Percentiles rank a stretch among this genome's conserved stretches.
These are phyloP conservation scores for Jamesozyma rosinii DNA, from an alignment of 805 yeast species.

Conservation along the genomic window DNA sequence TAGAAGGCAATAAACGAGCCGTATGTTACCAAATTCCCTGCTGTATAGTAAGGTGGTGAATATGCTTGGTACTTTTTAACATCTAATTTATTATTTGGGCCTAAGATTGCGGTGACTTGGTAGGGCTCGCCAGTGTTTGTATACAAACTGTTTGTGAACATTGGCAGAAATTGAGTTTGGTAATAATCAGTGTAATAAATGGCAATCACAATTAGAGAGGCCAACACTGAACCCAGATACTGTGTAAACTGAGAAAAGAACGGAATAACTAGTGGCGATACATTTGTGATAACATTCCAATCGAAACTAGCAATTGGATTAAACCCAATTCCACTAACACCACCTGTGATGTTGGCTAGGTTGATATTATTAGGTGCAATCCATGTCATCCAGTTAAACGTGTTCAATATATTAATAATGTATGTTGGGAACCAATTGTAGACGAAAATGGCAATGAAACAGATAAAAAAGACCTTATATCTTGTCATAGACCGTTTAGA, in stretches of 20 bases:
- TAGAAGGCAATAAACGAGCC: conserved; percentile 50
- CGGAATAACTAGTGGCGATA: conserved; percentile 37
- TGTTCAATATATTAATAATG: conserved; percentile 35
- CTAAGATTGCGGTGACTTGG: conserved; percentile 39
- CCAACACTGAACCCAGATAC: conserved; percentile 30
- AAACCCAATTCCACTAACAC: conserved; percentile 38
- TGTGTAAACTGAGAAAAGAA: conserved; percentile 31
- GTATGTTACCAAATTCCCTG: conserved; percentile 50
- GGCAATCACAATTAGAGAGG: conserved; percentile 30
- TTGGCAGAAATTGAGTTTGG: conserved; percentile 34
- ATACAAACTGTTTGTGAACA: conserved; percentile 42
- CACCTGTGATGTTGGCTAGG: conserved; percentile 43
- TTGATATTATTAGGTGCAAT: conserved; percentile 42
- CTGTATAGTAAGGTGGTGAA: conserved; percentile 59
- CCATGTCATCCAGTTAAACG: conserved; percentile 52
- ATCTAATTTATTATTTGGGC: conserved; percentile 40
- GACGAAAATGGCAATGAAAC: conserved; percentile 30
- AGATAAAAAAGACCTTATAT: conserved; percentile 30
- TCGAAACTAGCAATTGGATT: conserved; percentile 49
- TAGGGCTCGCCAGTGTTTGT: conserved; percentile 43
- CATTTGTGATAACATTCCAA: conserved; percentile 36
- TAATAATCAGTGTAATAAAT: conserved; percentile 35
- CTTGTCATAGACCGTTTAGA: conserved; percentile 16
- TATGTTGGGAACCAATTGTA: conserved; percentile 42
- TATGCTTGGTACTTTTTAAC: conserved; percentile 38